A percentile compares a stretch with the other conserved stretches of the same genome.
These are phyloP conservation scores for Sphaerulina vaccinii DNA, from an alignment of 2,329 filamentous ascomycete species.

Conservation along the genomic window DNA sequence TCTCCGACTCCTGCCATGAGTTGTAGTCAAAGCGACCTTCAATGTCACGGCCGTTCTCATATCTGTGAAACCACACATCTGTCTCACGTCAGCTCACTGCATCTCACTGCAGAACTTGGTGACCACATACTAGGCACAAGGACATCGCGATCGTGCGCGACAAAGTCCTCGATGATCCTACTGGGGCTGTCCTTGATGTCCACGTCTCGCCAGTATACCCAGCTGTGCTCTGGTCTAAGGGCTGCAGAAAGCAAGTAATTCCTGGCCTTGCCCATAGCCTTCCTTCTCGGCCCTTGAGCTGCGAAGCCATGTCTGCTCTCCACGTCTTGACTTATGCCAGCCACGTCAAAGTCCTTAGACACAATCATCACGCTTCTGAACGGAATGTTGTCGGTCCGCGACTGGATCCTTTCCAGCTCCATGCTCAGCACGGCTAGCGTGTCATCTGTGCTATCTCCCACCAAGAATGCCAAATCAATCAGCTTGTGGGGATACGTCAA, in stretches of 20 bases:
- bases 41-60: constrained; percentile 73
- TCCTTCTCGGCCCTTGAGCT: constrained; percentile 85
- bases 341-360: constrained; percentile 84
- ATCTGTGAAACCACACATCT: constrained; percentile 98
- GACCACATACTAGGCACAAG: constrained; percentile 81
- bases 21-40: constrained; percentile 99
- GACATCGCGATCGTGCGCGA: constrained; percentile 88
- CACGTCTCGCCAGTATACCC: constrained; percentile 98
- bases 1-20: constrained; percentile 93
- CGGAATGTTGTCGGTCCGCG: constrained; percentile 69
- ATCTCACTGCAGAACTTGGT: not conserved
- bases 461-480: constrained; percentile 92
- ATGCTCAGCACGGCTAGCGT: constrained; percentile 81
- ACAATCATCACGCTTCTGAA: constrained; percentile 84
- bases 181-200: constrained; percentile 90
- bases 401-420: constrained; percentile 86
- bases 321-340: constrained; percentile 74
- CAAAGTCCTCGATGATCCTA: constrained; percentile 89
- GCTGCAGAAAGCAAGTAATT: constrained; percentile 87
- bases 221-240: constrained; percentile 89
- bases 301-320: constrained; percentile 80
- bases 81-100: constrained; percentile 23
- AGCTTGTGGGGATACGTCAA: constrained; percentile 92
- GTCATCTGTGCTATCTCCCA: constrained; percentile 88
- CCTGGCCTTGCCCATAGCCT: constrained; percentile 82